Evolutionary conservation across 768 basidiomycete genomes (phyloP), one percentile per base, ranked within the genome.

Genomic region (Rhodocollybia butyracea): DNA sequence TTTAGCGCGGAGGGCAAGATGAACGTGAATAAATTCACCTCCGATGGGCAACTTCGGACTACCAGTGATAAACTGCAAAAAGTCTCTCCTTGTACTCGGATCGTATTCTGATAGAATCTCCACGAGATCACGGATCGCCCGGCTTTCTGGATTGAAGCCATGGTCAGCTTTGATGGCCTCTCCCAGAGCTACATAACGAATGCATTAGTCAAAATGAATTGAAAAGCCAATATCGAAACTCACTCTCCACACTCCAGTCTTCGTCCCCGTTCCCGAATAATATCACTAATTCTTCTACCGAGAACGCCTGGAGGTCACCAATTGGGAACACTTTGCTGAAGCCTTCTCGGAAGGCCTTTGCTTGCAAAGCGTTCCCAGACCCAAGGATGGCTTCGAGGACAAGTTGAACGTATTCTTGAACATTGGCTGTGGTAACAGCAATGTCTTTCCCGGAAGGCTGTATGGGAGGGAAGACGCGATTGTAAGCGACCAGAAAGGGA

Each of bases 311-410:
- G 29, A 99, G 74, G 64, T 99, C 95, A 26, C 79, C 74, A 43
- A 98, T 85, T 4, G 96, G 91, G 80, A 99, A 98, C 29, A 98
- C 94, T 67, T 94, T 93, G 1, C 92, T 94, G 70, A 96, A 96
- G 1, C 94, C 96, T 59, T 94, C 91, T 60, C 86, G 81, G 84
- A 99, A 98, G 2, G 94, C 93, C 64, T 88, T 85, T 6, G 89
- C 89, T 71, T 97, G 94, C 1, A 82, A 72, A 51, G 79, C 75
- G 19, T 87, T 80, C 2, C 95, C 94, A 50, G 83, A 82, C 1
- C 91, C 90, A 12, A 99, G 80, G 53, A 96, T 91, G 26, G 88
- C 86, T 57, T 98, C 90, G 55, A 98, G 70, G 24, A 98, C 89
- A 55, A 84, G 85, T n/a, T 79, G 69, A 41, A 98, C 82, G 66